phyloP scores from a whole-genome alignment of 106 monocot species.

The Dendrobium chrysotoxum region DNA sequence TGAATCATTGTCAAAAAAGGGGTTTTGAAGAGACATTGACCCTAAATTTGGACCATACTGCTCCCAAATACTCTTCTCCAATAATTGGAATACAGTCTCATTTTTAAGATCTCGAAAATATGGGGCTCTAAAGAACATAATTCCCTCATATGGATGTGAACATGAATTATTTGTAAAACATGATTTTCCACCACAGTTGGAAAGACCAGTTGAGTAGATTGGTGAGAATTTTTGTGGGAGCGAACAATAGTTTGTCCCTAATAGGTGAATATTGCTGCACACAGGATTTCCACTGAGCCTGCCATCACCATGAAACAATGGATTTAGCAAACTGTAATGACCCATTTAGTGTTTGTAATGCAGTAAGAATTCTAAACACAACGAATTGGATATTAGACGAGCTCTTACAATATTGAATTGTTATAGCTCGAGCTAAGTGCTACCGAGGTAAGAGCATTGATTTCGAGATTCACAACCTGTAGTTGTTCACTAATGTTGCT shows the following conservation, averaged over 20 bases:
- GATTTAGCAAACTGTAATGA: not conserved
- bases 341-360: not conserved
- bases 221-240: conserved; percentile 6
- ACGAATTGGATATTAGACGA: not conserved
- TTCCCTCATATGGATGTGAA: conserved; percentile 38
- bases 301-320: conserved; percentile 7
- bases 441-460: conserved; percentile 26
- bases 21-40: conserved; percentile 18
- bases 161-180: conserved; percentile 21
- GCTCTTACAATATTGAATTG: conserved; percentile 22
- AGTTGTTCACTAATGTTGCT: conserved; percentile 32
- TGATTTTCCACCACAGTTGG: not conserved
- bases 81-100: conserved; percentile 5
- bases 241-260: conserved; percentile 22
- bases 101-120: conserved; percentile 30
- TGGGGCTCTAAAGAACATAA: conserved; percentile 54
- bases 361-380: not conserved
- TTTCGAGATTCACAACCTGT: conserved; percentile 37
- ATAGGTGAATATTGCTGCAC: conserved; percentile 24
- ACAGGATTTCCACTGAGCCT: conserved; percentile 48
- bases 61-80: conserved; percentile 20
- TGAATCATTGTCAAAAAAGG: conserved; percentile 19
- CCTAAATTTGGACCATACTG: conserved; percentile 2
- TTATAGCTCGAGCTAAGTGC: conserved; percentile 26
- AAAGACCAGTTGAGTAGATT: not conserved